A percentile compares a stretch with the other conserved stretches of the same genome.
phyloP scores from a whole-genome alignment of 2,329 filamentous ascomycete species.

The Beauveria varroae region DNA sequence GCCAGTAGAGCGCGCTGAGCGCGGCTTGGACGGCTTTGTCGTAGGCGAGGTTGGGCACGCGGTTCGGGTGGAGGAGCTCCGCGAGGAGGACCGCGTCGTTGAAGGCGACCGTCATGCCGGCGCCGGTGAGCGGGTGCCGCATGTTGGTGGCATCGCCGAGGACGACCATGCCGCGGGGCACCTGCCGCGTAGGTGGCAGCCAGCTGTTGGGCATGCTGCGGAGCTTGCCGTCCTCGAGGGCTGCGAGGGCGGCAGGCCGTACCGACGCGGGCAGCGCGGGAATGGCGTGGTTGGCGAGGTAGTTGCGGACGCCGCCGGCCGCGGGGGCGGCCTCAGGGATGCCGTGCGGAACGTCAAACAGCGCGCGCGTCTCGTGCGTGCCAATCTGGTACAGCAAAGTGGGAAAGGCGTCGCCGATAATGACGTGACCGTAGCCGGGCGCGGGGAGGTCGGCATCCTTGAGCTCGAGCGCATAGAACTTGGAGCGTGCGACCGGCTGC shows the following conservation, averaged over 20 bases:
- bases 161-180: conserved; percentile 59
- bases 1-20: conserved; percentile 77
- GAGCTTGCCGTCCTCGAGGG: conserved; percentile 70
- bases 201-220: conserved; percentile 91
- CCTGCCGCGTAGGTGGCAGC: conserved; percentile 65
- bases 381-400: conserved; percentile 96
- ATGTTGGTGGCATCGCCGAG: conserved; percentile 97
- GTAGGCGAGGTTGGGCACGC: conserved; percentile 63
- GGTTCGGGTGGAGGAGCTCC: conserved; percentile 61
- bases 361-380: conserved; percentile 81
- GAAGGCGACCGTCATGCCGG: conserved; percentile 96
- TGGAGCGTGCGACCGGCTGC: conserved; percentile 65
- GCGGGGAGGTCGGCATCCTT: conserved; percentile 76
- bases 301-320: conserved; percentile 75
- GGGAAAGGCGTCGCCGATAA: conserved; percentile 69
- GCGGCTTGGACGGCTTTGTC: conserved; percentile 56
- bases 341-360: conserved; percentile 80
- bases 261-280: conserved; percentile 67
- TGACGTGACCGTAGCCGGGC: conserved; percentile 74
- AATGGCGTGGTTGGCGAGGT: conserved; percentile 72
- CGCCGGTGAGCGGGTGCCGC: conserved; percentile 95
- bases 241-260: conserved; percentile 64
- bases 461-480: conserved; percentile 90
- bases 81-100: conserved; percentile 80
- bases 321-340: conserved; percentile 64